Evolutionary conservation across 345 rosid genomes (phyloP), one percentile per base, ranked within the genome.

Genomic region (Ailanthus altissimus): DNA sequence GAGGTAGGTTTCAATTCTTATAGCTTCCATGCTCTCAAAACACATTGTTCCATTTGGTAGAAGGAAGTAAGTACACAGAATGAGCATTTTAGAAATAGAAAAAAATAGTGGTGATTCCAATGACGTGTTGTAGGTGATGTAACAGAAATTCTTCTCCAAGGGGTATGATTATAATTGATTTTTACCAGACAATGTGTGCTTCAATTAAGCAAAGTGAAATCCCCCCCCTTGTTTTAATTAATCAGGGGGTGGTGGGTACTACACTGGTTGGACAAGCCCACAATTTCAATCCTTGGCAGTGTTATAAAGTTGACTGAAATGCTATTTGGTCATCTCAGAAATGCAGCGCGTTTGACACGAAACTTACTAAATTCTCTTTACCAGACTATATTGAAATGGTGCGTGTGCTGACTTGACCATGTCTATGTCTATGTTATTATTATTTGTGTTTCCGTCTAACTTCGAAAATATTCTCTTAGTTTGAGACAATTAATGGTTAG

Each of bases 1-100:
- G 73, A 46, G 78, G 65, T 57, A 58, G 73, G 42, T 40, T 67
- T 62, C n/a, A 42, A 12, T 76, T 75, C 25, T 38, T 38, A 40
- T 75, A n/a, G 62, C 28, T 64, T 28, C 13, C 62, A 63, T 53
- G 63, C 78, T 66, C 43, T 56, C n/a, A 12, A 7, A 67, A 20
- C 43, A 56, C 20, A 42, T 20, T 54, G 56, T 40, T 67, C 9
- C 0, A 26, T 57, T 10, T 16, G 56, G n/a, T 42, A 36, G n/a
- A 13, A 63, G 21, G 71, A 53, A 0, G 64, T 23, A 49, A n/a
- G n/a, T 14, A 49, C 32, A 7, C 42, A 69, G 58, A 50, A 28
- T 50, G 28, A 13, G 51, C 53, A 23, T 11, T 28, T 65, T 47
- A 74, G 32, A 23, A 74, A 15, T 43, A 57, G 57, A 20, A 61